phyloP scores from a whole-genome alignment of 805 yeast genomes.

The Candida bentonensis region DNA sequence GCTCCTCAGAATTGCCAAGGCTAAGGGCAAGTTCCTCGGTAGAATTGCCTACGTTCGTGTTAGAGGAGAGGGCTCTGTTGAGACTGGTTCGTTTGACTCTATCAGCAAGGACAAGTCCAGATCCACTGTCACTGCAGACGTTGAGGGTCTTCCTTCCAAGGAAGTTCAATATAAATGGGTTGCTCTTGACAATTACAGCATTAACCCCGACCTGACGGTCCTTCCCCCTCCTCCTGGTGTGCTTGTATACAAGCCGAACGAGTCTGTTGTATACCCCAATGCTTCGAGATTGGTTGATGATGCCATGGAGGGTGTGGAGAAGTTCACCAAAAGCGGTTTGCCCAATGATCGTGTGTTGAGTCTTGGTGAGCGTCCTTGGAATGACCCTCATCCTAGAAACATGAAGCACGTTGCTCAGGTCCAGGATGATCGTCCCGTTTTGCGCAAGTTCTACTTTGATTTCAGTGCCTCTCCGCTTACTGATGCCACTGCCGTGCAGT shows the following conservation, averaged over 20 bases:
- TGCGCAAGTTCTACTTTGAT: slow-evolving; percentile 66
- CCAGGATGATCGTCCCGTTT: slow-evolving; percentile 45
- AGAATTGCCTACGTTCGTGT: slow-evolving; percentile 58
- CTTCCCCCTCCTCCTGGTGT: slow-evolving; percentile 85
- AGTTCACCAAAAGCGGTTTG: slow-evolving; percentile 46
- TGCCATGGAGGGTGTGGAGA: slow-evolving; percentile 53
- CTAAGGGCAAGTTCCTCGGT: slow-evolving; percentile 75
- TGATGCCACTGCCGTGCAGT: slow-evolving; percentile 71
- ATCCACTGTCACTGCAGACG: background rate
- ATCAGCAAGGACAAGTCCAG: slow-evolving; percentile 1
- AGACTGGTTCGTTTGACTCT: slow-evolving; percentile 5
- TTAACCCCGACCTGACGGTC: slow-evolving; percentile 46
- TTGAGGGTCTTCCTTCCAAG: background rate
- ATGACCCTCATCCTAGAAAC: slow-evolving; percentile 58
- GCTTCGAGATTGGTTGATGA: slow-evolving; percentile 58
- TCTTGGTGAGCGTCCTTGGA: slow-evolving; percentile 71
- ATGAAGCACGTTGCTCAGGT: slow-evolving; percentile 15
- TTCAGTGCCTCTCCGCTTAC: slow-evolving; percentile 61
- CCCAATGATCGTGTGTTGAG: slow-evolving; percentile 15
- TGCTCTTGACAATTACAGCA: slow-evolving; percentile 25
- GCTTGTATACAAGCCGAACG: slow-evolving; percentile 68
- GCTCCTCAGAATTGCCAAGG: slow-evolving; percentile 62
- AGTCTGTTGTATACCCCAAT: slow-evolving; percentile 72
- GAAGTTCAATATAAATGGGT: slow-evolving; percentile 18
- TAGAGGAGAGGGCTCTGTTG: slow-evolving; percentile 11